Conservation (phyloP, 805 yeast genomes). For the Starmerella apicola region DNA sequence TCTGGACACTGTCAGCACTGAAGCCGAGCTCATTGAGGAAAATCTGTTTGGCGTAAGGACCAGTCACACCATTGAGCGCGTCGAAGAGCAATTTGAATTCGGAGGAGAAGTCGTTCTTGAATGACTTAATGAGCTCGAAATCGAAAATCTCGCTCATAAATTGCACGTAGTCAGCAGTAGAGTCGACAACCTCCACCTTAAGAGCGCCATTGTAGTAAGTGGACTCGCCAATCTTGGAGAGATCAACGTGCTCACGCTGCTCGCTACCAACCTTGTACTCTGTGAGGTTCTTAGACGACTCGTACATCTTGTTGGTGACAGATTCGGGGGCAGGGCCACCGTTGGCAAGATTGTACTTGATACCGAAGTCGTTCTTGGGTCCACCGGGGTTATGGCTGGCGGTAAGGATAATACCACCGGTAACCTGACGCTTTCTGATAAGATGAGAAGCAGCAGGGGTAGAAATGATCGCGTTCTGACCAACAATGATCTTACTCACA, state of each 20-base stretch:
- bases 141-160: slow-evolving; percentile 81
- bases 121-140: slow-evolving; percentile 62
- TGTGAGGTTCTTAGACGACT: slow-evolving; percentile 45
- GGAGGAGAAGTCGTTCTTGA: slow-evolving; percentile 39
- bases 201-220: slow-evolving; percentile 34
- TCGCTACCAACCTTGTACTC: slow-evolving; percentile 43
- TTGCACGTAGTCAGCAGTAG: slow-evolving; percentile 63
- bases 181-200: slow-evolving; percentile 68
- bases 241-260: slow-evolving; percentile 53
- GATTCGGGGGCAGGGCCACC: slow-evolving; percentile 99
- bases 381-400: slow-evolving; percentile 99
- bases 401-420: slow-evolving; percentile 92
- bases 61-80: slow-evolving; percentile 89
- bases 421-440: slow-evolving; percentile 55
- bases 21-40: slow-evolving; percentile 78
- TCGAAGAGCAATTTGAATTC: slow-evolving; percentile 73
- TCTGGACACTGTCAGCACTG: slow-evolving; percentile 59
- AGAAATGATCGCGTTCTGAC: slow-evolving; percentile 76
- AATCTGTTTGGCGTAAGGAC: slow-evolving; percentile 82
- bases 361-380: slow-evolving; percentile 81
- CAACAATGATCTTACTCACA: slow-evolving; percentile 70
- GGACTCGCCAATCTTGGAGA: slow-evolving; percentile 42
- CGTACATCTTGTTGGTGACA: slow-evolving; percentile 79
- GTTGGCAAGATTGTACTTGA: slow-evolving; percentile 84
- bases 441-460: slow-evolving; percentile 96